Evolutionary conservation across 1,284 basidiomycete species (phyloP).

Genomic region (Cryptococcus neoformans): DNA sequence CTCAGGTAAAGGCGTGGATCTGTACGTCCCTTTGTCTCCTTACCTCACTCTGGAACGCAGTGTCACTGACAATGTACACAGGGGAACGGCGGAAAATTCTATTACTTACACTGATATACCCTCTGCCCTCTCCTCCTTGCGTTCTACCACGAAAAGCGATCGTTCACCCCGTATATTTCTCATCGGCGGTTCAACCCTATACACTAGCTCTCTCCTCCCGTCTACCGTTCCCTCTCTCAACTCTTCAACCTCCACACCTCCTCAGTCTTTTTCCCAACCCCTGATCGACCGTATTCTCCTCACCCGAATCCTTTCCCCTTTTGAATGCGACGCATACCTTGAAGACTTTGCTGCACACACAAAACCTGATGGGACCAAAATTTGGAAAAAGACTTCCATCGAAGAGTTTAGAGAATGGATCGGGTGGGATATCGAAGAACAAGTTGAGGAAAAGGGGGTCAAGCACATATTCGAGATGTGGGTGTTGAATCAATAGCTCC

Average conservation of each 20-base stretch:
- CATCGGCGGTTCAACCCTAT: conserved; percentile 86
- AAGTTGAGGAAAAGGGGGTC: conserved; percentile 74
- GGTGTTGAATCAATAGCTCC: conserved; percentile 52
- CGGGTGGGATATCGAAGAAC: conserved; percentile 71
- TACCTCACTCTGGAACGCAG: not conserved
- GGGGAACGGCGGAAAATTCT: conserved; percentile 16
- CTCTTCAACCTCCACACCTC: conserved; percentile 78
- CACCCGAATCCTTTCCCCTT: conserved; percentile 71
- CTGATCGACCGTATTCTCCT: conserved; percentile 77
- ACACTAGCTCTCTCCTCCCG: conserved; percentile 63
- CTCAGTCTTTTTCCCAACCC: conserved; percentile 47
- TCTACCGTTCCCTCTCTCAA: conserved; percentile 38
- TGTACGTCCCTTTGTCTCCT: conserved; percentile 55
- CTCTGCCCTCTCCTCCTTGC: conserved; percentile 27
- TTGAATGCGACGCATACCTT: conserved; percentile 87
- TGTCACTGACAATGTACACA: not conserved
- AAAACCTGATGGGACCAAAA: conserved; percentile 9
- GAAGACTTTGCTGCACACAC: conserved; percentile 60
- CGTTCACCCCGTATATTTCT: conserved; percentile 59
- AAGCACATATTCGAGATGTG: conserved; percentile 93
- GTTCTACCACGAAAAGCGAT: not conserved
- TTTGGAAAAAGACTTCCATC: conserved; percentile 63
- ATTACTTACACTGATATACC: conserved; percentile 34
- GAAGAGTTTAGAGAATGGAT: conserved; percentile 68
- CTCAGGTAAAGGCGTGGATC: conserved; percentile 61